These are phyloP conservation scores for Colletotrichum nymphaeae DNA, from an alignment of 2,329 filamentous ascomycete species.

Conservation along the genomic window DNA sequence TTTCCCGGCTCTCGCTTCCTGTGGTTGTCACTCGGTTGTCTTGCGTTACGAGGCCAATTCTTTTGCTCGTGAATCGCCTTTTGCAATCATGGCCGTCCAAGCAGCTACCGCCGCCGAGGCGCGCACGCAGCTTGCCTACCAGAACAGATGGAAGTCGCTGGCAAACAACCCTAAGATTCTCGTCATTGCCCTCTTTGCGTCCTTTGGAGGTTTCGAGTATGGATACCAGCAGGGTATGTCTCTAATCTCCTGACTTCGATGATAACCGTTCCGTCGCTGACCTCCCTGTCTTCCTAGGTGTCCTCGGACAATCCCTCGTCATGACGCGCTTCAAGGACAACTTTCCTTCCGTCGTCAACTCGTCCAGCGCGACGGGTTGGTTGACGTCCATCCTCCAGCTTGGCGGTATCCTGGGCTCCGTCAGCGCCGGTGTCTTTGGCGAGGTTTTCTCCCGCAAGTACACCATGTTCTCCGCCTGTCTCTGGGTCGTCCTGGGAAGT, in stretches of 20 bases:
- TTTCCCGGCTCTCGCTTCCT: background rate
- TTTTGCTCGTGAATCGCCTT: background rate
- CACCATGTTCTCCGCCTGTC: conserved; percentile 61
- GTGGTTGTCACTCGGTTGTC: background rate
- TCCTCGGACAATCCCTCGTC: conserved; percentile 64
- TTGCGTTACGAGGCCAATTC: background rate
- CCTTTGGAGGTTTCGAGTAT: conserved; percentile 63
- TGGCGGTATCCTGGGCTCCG: conserved; percentile 60
- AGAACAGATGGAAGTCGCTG: conserved; percentile 44
- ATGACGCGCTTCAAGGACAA: conserved; percentile 62
- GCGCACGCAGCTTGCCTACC: conserved; percentile 29
- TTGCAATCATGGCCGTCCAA: conserved; percentile 19
- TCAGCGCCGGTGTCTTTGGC: conserved; percentile 58
- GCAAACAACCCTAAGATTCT: conserved; percentile 50
- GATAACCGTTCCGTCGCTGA: background rate
- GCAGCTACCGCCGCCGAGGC: conserved; percentile 25
- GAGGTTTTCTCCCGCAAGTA: conserved; percentile 63
- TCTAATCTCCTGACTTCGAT: too few relatives aligned
- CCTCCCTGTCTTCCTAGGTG: conserved; percentile 35
- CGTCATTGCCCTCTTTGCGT: conserved; percentile 53
- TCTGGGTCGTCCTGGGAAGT: conserved; percentile 57
- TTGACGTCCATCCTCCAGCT: conserved; percentile 63
- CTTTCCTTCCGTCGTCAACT: conserved; percentile 59
- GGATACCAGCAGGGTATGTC: conserved; percentile 63
- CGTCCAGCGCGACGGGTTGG: conserved; percentile 61